phyloP scores from a whole-genome alignment of 108 stramenopile genomes.

The Nitzschia inconspicua region DNA sequence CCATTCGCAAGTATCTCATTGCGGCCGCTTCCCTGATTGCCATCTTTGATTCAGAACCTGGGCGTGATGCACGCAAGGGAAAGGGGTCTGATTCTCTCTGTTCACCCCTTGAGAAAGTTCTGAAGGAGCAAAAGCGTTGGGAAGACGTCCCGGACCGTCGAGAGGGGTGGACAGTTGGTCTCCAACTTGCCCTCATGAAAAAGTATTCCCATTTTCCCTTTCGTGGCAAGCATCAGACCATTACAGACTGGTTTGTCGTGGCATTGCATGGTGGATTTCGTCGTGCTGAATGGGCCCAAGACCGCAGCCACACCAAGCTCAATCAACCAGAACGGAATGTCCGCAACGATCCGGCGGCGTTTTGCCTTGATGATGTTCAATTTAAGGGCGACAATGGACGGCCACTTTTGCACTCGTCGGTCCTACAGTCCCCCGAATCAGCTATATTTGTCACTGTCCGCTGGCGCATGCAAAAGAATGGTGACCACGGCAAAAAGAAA shows the following conservation, averaged over 20 bases:
- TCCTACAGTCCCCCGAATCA: too few species aligned
- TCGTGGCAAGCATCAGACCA: neutral
- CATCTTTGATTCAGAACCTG: neutral
- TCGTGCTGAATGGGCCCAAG: neutral
- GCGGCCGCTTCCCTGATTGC: neutral
- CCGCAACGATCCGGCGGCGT: neutral
- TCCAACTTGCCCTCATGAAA: neutral
- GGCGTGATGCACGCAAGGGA: neutral
- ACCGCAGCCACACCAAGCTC: neutral
- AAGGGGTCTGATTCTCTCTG: neutral
- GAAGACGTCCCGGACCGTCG: neutral
- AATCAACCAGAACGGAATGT: neutral
- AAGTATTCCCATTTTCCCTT: neutral
- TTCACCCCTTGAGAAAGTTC: neutral
- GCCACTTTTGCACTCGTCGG: too few species aligned
- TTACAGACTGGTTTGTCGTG: neutral
- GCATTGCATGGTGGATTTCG: neutral
- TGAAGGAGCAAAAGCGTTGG: neutral
- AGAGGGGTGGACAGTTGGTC: neutral
- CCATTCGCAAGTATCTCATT: neutral
- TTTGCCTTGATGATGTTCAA: neutral
- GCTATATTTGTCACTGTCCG: too few species aligned
- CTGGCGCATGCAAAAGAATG: neutral
- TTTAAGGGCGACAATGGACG: too few species aligned
- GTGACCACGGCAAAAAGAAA: neutral